phyloP scores from a whole-genome alignment of 805 yeast genomes.

The Yarrowia yakushimensis region DNA sequence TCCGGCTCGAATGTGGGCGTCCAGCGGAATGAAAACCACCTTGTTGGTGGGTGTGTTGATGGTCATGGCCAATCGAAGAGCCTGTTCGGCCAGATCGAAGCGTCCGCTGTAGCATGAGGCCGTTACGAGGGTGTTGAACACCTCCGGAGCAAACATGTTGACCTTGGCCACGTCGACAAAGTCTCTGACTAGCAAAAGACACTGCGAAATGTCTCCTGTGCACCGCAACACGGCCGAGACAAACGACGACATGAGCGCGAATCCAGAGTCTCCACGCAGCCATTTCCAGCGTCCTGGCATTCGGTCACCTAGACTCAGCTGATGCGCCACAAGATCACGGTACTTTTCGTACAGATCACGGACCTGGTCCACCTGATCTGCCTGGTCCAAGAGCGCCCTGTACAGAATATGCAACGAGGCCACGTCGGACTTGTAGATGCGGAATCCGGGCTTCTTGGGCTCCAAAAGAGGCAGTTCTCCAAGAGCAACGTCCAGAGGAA shows the following conservation, averaged over 20 bases:
- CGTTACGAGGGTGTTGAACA: slow-evolving; percentile 9
- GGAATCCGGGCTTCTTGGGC: background rate
- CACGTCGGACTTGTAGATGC: background rate
- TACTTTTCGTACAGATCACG: background rate
- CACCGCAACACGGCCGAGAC: background rate
- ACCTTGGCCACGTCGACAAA: slow-evolving; percentile 2
- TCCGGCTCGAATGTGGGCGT: slow-evolving; percentile 1
- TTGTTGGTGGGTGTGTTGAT: slow-evolving; percentile 12
- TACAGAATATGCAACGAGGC: background rate
- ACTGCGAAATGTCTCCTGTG: slow-evolving; percentile 7
- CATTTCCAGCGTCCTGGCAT: background rate
- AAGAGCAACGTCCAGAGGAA: background rate
- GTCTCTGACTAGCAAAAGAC: background rate
- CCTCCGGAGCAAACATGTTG: slow-evolving; percentile 14
- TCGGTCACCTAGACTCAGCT: background rate
- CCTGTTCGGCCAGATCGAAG: slow-evolving; percentile 5
- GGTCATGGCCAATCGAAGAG: background rate
- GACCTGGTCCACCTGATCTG: slow-evolving; percentile 3
- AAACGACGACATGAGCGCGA: background rate
- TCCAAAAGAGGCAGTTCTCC: background rate
- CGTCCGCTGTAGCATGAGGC: background rate
- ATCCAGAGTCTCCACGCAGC: background rate
- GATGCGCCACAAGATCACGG: background rate
- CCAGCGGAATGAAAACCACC: slow-evolving; percentile 13
- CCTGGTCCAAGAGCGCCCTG: background rate